Evolutionary conservation across 1,284 basidiomycete genomes (phyloP), one percentile per base, ranked within the genome.

Genomic region (Moniliella sp.): DNA sequence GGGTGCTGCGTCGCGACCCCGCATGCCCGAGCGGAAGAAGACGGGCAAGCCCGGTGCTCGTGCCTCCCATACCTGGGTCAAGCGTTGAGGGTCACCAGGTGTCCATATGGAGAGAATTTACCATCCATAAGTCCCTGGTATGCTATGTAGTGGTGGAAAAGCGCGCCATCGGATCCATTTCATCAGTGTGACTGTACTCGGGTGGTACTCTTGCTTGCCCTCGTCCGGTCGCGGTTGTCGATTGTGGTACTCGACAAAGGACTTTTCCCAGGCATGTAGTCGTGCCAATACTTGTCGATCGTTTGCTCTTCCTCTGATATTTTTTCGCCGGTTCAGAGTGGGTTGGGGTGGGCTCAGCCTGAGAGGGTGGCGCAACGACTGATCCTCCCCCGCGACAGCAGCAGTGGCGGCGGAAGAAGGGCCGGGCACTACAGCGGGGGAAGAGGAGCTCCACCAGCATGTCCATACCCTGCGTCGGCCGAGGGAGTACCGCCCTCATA

Each of bases 11-110:
- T 61, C 75, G 88, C 55, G 88, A 97, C 66, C 80, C 28, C 77
- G 88, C 63, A 81, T 86, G 76, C 84, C 93, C 18, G 88, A 97
- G 66, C 72, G 88, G 48, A 97, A 97, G 67, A 93, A 94, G 70
- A 83, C 88, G 5, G 79, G 79, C 40, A 62, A 74, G 46, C 73
- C 76, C 42, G 93, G 93, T 67, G 81, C 88, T 40, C 74, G 86
- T 61, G 86, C 88, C 66, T 75, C 26, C 14, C 46, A 45, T 33
- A 48, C 48, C 13, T 32, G 27, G n/a, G 19, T 28, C 34, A 27
- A 33, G 28, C 38, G 31, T 12, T 34, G 30, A 28, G n/a, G n/a
- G n/a, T n/a, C n/a, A n/a, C n/a, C n/a, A n/a, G n/a, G n/a, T n/a
- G n/a, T n/a, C n/a, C n/a, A n/a, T n/a, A n/a, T n/a, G n/a, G n/a